These are phyloP conservation scores for Lanmaoa pseudosensibilis DNA, from an alignment of 768 basidiomycete species.

Conservation along the genomic window DNA sequence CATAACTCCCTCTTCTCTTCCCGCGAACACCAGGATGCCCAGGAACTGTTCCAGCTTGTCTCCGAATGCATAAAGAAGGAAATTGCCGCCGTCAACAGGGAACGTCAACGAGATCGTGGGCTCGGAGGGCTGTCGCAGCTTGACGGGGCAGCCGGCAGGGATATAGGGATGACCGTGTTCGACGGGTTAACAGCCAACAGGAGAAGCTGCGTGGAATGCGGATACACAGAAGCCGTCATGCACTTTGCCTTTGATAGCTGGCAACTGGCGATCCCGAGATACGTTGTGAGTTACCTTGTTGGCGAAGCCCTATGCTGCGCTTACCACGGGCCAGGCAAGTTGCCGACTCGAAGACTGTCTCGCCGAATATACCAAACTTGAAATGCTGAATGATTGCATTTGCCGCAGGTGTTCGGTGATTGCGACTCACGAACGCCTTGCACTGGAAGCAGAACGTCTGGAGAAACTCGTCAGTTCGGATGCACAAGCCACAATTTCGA, in stretches of 20 bases:
- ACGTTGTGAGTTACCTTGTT: slow-evolving; percentile 47
- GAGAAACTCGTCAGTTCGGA: slow-evolving; percentile 36
- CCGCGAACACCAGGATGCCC: slow-evolving; percentile 96
- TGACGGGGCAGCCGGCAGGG: slow-evolving; percentile 26
- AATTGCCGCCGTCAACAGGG: slow-evolving; percentile 66
- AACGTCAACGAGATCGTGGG: slow-evolving; percentile 69
- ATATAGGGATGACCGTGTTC: slow-evolving; percentile 70
- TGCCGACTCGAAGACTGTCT: slow-evolving; percentile 83
- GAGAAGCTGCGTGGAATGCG: slow-evolving; percentile 84
- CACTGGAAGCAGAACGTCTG: slow-evolving; percentile 60
- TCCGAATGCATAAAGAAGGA: slow-evolving; percentile 90
- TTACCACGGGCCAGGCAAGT: slow-evolving; percentile 43
- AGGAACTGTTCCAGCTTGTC: slow-evolving; percentile 94
- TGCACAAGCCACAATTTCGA: slow-evolving; percentile 58
- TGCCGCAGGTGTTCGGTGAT: slow-evolving; percentile 89
- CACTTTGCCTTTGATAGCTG: slow-evolving; percentile 86
- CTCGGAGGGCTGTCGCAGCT: slow-evolving; percentile 53
- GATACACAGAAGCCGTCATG: slow-evolving; percentile 93
- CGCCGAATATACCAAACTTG: slow-evolving; percentile 84
- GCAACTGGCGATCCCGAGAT: slow-evolving; percentile 72
- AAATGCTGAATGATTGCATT: slow-evolving; percentile 86
- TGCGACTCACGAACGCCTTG: slow-evolving; percentile 68
- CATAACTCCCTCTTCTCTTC: slow-evolving; percentile 73
- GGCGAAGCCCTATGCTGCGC: slow-evolving; percentile 1
- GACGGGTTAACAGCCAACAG: slow-evolving; percentile 91